These are phyloP conservation scores for Syncephalastrum monosporum DNA, from an alignment of 371 early-diverging fungal genomes.

Conservation along the genomic window DNA sequence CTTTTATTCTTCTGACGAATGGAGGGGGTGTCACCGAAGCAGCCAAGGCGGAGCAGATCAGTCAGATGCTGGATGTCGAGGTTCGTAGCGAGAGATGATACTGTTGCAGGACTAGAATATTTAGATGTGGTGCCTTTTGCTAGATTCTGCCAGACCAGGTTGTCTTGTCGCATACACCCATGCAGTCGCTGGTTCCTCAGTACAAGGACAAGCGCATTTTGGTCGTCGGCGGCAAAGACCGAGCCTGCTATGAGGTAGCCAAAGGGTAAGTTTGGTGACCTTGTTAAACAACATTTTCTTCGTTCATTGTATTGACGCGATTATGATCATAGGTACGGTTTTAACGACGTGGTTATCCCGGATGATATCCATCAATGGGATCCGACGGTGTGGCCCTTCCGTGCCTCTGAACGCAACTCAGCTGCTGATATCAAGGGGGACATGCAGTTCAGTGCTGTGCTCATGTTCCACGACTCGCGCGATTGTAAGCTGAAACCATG, in stretches of 20 bases:
- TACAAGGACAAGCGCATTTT: slow-evolving; percentile 65
- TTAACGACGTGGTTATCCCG: slow-evolving; percentile 72
- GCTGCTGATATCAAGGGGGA: no score
- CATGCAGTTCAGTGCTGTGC: slow-evolving; percentile 58
- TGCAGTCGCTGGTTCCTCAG: slow-evolving; percentile 60
- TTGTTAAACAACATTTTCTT: not conserved
- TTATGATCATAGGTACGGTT: slow-evolving; percentile 62
- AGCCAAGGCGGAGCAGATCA: slow-evolving; percentile 71
- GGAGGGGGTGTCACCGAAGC: slow-evolving; percentile 85
- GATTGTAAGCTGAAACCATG: slow-evolving; percentile 55
- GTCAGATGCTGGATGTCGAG: slow-evolving; percentile 56
- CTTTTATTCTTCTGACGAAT: slow-evolving; percentile 83
- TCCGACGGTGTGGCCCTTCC: slow-evolving; percentile 74
- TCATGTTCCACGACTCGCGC: slow-evolving; percentile 85
- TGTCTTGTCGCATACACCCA: slow-evolving; percentile 85
- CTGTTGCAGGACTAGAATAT: no score
- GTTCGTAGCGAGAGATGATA: slow-evolving; percentile 23
- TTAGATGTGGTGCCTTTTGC: not conserved
- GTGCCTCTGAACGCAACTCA: slow-evolving; percentile 17
- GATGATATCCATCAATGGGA: slow-evolving; percentile 74
- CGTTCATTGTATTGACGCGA: not conserved
- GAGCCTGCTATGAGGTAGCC: slow-evolving; percentile 65
- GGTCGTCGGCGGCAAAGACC: slow-evolving; percentile 69
- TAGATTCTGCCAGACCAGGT: slow-evolving; percentile 69
- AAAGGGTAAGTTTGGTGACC: slow-evolving; percentile 28